Evolutionary conservation across 768 basidiomycete species (phyloP), one percentile per base, ranked within the genome.

Genomic region (Porphyrellus cyaneotinctus): DNA sequence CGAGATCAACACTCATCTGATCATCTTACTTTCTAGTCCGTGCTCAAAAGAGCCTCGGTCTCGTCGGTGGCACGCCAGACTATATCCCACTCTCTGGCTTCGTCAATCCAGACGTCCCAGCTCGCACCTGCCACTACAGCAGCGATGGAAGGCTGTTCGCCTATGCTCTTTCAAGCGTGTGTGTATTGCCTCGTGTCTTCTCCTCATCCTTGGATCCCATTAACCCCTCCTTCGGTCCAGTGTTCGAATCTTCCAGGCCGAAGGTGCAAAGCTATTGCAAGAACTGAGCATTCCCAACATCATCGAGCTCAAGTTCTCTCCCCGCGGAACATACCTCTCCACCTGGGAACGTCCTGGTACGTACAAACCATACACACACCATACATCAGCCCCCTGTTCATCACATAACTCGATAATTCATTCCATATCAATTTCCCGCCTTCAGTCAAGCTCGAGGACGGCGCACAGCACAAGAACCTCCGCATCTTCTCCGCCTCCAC

Each of bases 261-360:
- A 87, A 72, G 79, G 80, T 66, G 82, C 82, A 53, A 77, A 82
- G 67, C 77, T 92, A 52, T 75, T 94, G 54, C 82, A 82, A 59
- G 87, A 92, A 64, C 81, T 95, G 55, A 70, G 78, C 41, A 74
- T 90, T 46, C 78, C 86, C 62, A 88, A 86, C 62, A 79, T 88
- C 56, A 67, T 93, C 47, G 97, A 97, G 65, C 68, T 97, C 61
- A 80, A 80, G 62, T 97, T 99, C 72, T 98, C 95, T 7, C 95
- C 97, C 11, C 82, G 88, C 55, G 95, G 92, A 35, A 92, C 89
- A 0, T 97, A 91, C 70, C 65, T 99, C 38, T 95, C 92, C 48
- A 95, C 91, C 43, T 98, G 95, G 91, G 95, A 97, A 73, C 83
- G 97, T 53, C 91, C 88, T 60, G 76, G 84, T 85, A 63, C 47